These are phyloP conservation scores for Ulvella scutata DNA, from an alignment of 139 green algal genomes.

Conservation along the genomic window DNA sequence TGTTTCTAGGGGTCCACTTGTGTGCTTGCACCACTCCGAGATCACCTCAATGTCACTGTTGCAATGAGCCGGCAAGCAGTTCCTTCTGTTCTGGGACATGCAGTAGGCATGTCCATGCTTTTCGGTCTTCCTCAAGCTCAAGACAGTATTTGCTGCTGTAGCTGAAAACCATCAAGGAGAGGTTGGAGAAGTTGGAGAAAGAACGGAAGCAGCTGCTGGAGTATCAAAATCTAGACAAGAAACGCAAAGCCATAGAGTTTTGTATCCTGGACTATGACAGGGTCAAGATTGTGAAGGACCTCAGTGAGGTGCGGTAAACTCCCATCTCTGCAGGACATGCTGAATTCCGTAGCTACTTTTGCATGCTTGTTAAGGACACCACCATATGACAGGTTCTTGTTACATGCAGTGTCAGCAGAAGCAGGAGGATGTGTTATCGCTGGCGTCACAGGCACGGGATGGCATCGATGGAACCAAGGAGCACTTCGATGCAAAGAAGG, in stretches of 20 bases:
- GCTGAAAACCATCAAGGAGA: slow-evolving; percentile 42
- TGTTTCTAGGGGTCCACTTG: too few species aligned
- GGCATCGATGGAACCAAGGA: slow-evolving; percentile 4
- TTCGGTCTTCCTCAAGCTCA: background rate
- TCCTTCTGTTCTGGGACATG: background rate
- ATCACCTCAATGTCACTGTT: too few species aligned
- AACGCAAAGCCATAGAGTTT: slow-evolving; percentile 75
- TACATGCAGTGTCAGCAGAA: slow-evolving; percentile 16
- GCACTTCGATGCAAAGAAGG: too few species aligned
- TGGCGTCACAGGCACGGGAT: slow-evolving; percentile 4
- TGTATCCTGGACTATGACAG: slow-evolving; percentile 70
- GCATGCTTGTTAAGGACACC: too few species aligned
- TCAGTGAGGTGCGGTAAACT: slow-evolving; percentile 32
- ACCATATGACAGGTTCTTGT: too few species aligned
- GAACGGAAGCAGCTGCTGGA: slow-evolving; percentile 75
- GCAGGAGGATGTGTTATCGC: slow-evolving; percentile 6
- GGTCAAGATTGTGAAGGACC: slow-evolving; percentile 39
- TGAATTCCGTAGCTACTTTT: too few species aligned
- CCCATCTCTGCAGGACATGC: too few species aligned
- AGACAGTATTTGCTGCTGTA: slow-evolving; percentile 3
- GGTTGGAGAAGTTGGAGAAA: slow-evolving; percentile 54
- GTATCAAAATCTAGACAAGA: slow-evolving; percentile 71
- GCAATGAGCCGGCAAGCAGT: too few species aligned
- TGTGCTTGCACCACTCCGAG: too few species aligned
- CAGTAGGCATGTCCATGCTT: background rate